Conservation (phyloP, 352 stramenopile species). For the Phytophthora aleatoria region DNA sequence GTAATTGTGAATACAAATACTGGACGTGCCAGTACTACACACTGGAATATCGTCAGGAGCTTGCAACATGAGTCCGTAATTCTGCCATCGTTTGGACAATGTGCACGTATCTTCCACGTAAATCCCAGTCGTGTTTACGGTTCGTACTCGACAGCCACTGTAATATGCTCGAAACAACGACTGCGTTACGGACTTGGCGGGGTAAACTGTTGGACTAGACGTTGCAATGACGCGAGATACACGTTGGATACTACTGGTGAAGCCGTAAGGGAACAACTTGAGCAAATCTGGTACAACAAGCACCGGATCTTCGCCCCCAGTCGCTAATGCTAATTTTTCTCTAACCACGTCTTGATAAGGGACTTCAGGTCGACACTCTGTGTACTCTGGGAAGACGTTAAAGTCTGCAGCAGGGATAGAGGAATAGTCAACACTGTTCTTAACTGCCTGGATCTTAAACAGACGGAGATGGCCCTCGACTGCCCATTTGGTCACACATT, state of each 20-base stretch:
- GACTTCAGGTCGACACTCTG: constrained; percentile 28
- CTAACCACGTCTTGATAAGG: constrained; percentile 16
- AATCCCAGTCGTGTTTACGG: constrained; percentile 30
- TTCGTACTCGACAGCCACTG: constrained; percentile 21
- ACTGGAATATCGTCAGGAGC: constrained; percentile 31
- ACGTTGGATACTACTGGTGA: constrained; percentile 22
- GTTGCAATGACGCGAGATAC: constrained; percentile 22
- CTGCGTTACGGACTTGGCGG: constrained; percentile 24
- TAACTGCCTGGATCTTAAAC: constrained; percentile 36
- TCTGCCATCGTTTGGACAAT: constrained; percentile 22
- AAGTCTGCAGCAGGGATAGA: constrained; percentile 36
- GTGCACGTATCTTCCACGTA: constrained; percentile 28
- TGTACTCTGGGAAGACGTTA: constrained; percentile 36
- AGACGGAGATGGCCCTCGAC: constrained; percentile 23
- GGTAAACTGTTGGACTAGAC: constrained; percentile 26
- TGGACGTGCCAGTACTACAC: constrained; percentile 23
- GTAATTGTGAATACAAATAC: constrained; percentile 38
- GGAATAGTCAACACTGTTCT: constrained; percentile 35
- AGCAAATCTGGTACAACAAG: constrained; percentile 31
- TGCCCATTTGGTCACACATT: constrained; percentile 32
- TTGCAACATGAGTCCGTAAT: constrained; percentile 39
- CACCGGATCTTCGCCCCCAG: constrained; percentile 22
- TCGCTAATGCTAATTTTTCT: constrained; percentile 31
- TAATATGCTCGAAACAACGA: constrained; percentile 35
- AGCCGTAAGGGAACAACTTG: constrained; percentile 32